Conservation (phyloP, 2,329 filamentous ascomycete genomes). For the Ophiostoma angusticollis region DNA sequence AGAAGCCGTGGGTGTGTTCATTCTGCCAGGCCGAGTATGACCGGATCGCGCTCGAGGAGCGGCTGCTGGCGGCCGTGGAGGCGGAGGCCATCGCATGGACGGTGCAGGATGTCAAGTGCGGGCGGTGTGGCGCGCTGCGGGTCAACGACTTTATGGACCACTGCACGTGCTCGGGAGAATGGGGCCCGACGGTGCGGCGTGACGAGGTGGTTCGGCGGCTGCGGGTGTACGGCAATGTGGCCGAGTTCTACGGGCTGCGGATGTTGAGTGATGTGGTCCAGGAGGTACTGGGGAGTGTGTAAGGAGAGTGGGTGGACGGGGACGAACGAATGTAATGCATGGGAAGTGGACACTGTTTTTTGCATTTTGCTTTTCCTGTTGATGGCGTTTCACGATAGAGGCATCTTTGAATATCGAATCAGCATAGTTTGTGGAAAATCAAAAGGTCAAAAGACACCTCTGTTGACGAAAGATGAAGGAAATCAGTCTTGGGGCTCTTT, state of each 20-base stretch:
- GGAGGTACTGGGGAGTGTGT: slow-evolving; percentile 41
- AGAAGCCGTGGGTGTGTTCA: slow-evolving; percentile 56
- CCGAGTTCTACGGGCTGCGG: slow-evolving; percentile 63
- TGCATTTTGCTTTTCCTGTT: not conserved
- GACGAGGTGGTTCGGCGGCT: slow-evolving; percentile 54
- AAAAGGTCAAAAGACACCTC: too few relatives aligned
- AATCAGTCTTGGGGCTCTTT: too few relatives aligned
- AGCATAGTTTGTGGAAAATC: too few relatives aligned
- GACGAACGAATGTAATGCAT: not conserved
- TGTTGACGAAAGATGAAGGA: too few relatives aligned
- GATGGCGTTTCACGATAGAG: too few relatives aligned
- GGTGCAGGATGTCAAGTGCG: slow-evolving; percentile 80
- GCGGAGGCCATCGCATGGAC: slow-evolving; percentile 66
- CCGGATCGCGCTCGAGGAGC: slow-evolving; percentile 71
- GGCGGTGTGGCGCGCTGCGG: slow-evolving; percentile 55
- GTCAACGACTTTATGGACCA: slow-evolving; percentile 95
- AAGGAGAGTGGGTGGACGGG: not conserved
- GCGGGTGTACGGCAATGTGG: slow-evolving; percentile 60
- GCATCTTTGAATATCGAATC: too few relatives aligned
- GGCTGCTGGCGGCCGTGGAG: slow-evolving; percentile 64
- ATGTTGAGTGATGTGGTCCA: slow-evolving; percentile 69
- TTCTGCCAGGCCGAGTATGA: slow-evolving; percentile 68
- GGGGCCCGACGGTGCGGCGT: slow-evolving; percentile 58
- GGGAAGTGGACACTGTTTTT: not conserved
- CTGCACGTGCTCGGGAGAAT: slow-evolving; percentile 81